phyloP scores from a whole-genome alignment of 306 rosid species.

The Benincasa hispida region DNA sequence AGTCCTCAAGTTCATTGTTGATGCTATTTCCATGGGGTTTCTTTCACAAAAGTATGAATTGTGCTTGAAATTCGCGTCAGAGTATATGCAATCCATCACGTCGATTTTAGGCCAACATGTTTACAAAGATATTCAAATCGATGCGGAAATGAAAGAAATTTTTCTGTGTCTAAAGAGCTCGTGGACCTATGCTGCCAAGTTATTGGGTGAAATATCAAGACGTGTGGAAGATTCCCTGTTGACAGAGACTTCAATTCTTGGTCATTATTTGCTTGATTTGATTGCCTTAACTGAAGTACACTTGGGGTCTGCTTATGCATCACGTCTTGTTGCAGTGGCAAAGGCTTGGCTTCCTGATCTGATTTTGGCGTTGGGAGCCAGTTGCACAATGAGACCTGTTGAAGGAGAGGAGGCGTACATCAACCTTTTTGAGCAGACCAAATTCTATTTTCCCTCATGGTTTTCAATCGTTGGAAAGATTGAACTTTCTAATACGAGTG shows the following conservation, averaged over 20 bases:
- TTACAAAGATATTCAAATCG: conserved; percentile 21
- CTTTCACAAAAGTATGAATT: conserved; percentile 33
- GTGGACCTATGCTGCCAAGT: conserved; percentile 67
- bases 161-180: conserved; percentile 53
- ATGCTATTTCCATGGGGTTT: conserved; percentile 36
- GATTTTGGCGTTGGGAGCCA: conserved; percentile 57
- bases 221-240: conserved; percentile 32
- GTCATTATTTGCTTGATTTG: conserved; percentile 54
- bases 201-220: conserved; percentile 33
- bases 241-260: conserved; percentile 39
- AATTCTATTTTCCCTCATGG: conserved; percentile 52
- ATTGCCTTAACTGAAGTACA: conserved; percentile 39
- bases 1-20: conserved; percentile 62
- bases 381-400: conserved; percentile 19
- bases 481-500: conserved; percentile 29
- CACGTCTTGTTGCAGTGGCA: conserved; percentile 44
- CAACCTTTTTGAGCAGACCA: conserved; percentile 22
- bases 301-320: conserved; percentile 50
- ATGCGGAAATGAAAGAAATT: conserved; percentile 35
- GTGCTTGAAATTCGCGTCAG: conserved; percentile 50
- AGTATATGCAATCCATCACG: conserved; percentile 23
- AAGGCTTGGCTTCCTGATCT: conserved; percentile 90
- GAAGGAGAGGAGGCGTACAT: conserved; percentile 18
- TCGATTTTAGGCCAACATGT: conserved; percentile 24
- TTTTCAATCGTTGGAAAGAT: conserved; percentile 38